Evolutionary conservation across 257 asterid genomes (phyloP).

Genomic region (Solanum sejunctum): DNA sequence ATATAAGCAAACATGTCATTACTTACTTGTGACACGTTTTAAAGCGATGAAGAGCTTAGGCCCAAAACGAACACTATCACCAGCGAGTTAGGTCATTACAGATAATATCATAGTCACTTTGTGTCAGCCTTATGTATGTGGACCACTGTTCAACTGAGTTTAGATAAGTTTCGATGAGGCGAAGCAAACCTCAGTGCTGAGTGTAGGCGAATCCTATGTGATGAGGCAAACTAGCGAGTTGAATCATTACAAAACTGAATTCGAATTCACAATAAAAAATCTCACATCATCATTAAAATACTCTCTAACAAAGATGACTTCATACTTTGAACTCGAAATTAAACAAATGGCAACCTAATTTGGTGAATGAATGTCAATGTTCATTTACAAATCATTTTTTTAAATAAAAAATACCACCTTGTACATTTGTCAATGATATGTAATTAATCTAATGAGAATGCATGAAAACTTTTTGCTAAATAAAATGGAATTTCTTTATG

Average conservation of each 20-base stretch:
- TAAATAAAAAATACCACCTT: neutral
- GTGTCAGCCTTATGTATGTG: no score
- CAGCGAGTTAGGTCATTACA: no score
- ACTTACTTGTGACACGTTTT: no score
- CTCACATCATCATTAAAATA: neutral
- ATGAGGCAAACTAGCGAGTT: no score
- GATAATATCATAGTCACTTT: no score
- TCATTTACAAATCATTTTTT: neutral
- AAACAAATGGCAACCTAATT: neutral
- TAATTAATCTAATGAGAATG: neutral
- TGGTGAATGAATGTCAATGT: neutral
- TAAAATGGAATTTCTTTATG: neutral
- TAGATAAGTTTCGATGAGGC: no score
- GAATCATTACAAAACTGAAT: neutral
- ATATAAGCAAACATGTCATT: no score
- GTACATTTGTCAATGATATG: neutral
- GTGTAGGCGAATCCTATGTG: no score
- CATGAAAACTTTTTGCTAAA: neutral
- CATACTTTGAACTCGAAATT: neutral
- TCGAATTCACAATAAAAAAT: neutral
- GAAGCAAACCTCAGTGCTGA: no score
- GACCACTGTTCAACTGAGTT: no score
- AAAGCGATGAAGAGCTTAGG: no score
- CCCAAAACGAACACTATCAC: no score
- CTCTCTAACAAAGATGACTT: accelerated